These are phyloP conservation scores for Cyclotella distinguenda DNA, from an alignment of 108 stramenopile genomes.

Conservation along the genomic window DNA sequence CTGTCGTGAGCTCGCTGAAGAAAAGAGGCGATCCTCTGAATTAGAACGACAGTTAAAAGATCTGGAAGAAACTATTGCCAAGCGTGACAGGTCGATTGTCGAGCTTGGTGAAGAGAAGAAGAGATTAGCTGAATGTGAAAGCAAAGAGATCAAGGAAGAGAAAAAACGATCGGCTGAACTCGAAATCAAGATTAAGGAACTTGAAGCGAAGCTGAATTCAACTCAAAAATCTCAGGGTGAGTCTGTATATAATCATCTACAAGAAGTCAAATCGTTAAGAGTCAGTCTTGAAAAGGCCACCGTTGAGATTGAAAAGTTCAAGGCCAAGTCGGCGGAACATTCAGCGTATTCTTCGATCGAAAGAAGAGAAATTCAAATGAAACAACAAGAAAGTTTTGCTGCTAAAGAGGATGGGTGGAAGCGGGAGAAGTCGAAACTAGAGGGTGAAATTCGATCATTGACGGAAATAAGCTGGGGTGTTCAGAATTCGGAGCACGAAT, in stretches of 20 bases:
- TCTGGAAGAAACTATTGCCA: background rate
- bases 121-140: background rate
- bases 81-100: background rate
- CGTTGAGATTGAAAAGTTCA: conserved; percentile 28
- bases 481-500: conserved; percentile 19
- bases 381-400: background rate
- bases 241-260: conserved; percentile 28
- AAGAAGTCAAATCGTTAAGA: conserved; percentile 33
- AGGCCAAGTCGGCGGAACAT: background rate
- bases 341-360: background rate
- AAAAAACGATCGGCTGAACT: background rate
- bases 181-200: conserved; percentile 8
- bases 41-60: conserved; percentile 3
- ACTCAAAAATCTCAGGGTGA: conserved; percentile 23
- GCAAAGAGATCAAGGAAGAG: no score
- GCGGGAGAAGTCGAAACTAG: conserved; percentile 1
- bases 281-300: conserved; percentile 35
- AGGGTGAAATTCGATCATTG: conserved; percentile 9
- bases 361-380: conserved; percentile 5
- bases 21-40: background rate
- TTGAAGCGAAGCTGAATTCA: background rate
- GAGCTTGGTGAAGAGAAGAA: background rate
- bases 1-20: background rate
- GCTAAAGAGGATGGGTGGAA: background rate
- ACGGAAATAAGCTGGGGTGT: conserved; percentile 10